phyloP scores from a whole-genome alignment of 1,284 basidiomycete species.

The Coriolopsis trogii region DNA sequence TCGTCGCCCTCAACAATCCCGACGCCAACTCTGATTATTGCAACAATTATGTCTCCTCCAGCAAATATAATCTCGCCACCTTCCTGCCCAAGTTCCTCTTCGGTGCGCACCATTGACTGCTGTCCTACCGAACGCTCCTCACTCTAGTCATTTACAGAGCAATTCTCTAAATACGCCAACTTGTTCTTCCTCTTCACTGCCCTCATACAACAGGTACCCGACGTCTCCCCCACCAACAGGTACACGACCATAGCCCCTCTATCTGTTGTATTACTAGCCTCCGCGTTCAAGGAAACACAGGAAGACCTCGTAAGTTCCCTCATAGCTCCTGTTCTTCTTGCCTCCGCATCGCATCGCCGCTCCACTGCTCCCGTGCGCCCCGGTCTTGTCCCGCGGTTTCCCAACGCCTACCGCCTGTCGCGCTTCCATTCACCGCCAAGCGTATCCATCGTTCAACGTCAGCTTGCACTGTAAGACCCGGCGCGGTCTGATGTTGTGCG shows the following conservation, averaged over 20 bases:
- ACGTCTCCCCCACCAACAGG: constrained; percentile 93
- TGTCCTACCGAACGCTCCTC: background rate
- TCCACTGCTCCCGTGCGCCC: background rate
- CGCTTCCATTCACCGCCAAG: too few relatives aligned
- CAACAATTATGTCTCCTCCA: constrained; percentile 90
- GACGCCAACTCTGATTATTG: constrained; percentile 68
- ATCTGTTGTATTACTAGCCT: constrained; percentile 87
- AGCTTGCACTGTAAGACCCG: too few relatives aligned
- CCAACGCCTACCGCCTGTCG: too few relatives aligned
- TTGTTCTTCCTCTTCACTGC: constrained; percentile 99
- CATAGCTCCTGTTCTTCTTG: constrained; percentile 14
- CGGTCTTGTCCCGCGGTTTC: background rate
- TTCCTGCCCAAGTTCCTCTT: constrained; percentile 94
- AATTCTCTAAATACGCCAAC: constrained; percentile 99
- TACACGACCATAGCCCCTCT: constrained; percentile 97
- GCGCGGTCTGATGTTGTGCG: too few relatives aligned
- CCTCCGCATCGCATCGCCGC: background rate
- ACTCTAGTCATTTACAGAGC: constrained; percentile 55
- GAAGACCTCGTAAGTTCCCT: constrained; percentile 79
- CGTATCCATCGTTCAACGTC: too few relatives aligned
- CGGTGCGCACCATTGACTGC: constrained; percentile 52
- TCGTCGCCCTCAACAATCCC: constrained; percentile 75
- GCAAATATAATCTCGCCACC: constrained; percentile 91
- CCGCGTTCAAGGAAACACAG: constrained; percentile 96
- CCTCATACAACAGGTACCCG: constrained; percentile 97